Conservation (phyloP, 2,329 filamentous ascomycete genomes). For the Pyrenophora graminea region DNA sequence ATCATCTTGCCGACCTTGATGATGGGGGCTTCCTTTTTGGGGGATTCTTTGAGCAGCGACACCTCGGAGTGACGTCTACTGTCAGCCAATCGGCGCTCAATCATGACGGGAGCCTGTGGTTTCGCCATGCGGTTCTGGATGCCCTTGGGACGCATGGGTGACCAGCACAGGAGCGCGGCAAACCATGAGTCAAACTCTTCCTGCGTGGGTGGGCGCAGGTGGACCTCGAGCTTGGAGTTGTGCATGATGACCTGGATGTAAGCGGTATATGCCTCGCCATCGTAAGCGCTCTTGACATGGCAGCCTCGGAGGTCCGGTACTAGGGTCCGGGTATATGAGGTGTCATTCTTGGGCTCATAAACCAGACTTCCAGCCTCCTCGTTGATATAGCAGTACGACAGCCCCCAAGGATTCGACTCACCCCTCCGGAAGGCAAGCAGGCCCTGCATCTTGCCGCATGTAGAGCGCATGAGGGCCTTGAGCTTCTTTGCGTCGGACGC, state of each 20-base stretch:
- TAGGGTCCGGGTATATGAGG: slow-evolving; percentile 65
- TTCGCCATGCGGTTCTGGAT: slow-evolving; percentile 59
- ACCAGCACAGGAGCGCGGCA: slow-evolving; percentile 79
- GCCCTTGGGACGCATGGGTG: slow-evolving; percentile 68
- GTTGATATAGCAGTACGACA: slow-evolving; percentile 77
- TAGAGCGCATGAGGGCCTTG: slow-evolving; percentile 73
- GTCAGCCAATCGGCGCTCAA: slow-evolving; percentile 44
- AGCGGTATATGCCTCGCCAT: slow-evolving; percentile 53
- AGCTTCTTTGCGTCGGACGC: slow-evolving; percentile 73
- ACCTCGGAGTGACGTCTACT: slow-evolving; percentile 55
- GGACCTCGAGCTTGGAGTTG: slow-evolving; percentile 62
- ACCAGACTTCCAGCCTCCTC: slow-evolving; percentile 75
- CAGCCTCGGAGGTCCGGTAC: slow-evolving; percentile 77
- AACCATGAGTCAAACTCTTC: slow-evolving; percentile 79
- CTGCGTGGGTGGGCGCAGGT: slow-evolving; percentile 66
- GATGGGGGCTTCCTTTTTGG: slow-evolving; percentile 72
- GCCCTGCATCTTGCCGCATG: slow-evolving; percentile 79
- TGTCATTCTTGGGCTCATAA: slow-evolving; percentile 71
- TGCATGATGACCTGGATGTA: slow-evolving; percentile 58
- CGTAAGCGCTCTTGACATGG: slow-evolving; percentile 61
- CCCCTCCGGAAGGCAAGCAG: slow-evolving; percentile 73
- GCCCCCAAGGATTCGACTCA: slow-evolving; percentile 65
- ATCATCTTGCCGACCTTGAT: slow-evolving; percentile 79
- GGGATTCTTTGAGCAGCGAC: slow-evolving; percentile 66
- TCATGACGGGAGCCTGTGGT: slow-evolving; percentile 49